Evolutionary conservation across 2,329 filamentous ascomycete genomes (phyloP), one percentile per base, ranked within the genome.

Genomic region (Aschersonia sp.): DNA sequence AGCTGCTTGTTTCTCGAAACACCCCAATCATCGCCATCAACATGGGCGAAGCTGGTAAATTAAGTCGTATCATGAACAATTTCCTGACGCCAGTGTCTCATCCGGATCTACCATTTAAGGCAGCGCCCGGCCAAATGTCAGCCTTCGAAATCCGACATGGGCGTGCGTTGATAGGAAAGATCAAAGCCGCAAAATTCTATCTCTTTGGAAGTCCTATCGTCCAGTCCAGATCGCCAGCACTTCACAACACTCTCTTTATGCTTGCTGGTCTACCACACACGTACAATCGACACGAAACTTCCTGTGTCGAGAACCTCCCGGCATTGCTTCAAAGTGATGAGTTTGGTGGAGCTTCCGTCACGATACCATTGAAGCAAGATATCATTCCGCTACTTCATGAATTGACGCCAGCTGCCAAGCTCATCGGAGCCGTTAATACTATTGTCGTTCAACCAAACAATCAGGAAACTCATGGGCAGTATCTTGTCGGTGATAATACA

Each of bases 1-100:
- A 77, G 68, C 88, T 89, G 66, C 71, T 78, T 39, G 70, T 74
- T 30, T 76, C 84, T 1, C 84, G 94, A 59, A 73, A 83, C 47
- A 79, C 81, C n/a, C 90, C 89, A 1, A 68, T 98, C 48, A 95
- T 98, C 55, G 87, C 85, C 1, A 84, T 98, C 61, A 98, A 98
- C 66, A 97, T 98, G 90, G 89, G 90, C 32, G 72, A 79, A 44
- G 71, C 77, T 30, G 92, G 92, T 45, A 92, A 95, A 67, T 74
- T 95, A 41, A 95, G 87, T 58, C 82, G 92, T 35, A 83, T 98
- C 43, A 70, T 94, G 49, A 98, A 98, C 64, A 73, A 77, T 32
- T 97, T 97, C 70, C 79, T 98, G 70, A 97, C 92, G 0, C 92
- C 92, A 0, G 92, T 98, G 11, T 88, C 87, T 4, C 92, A 97